Evolutionary conservation across 352 stramenopile genomes (phyloP).

Genomic region (Phytophthora hybrid): DNA sequence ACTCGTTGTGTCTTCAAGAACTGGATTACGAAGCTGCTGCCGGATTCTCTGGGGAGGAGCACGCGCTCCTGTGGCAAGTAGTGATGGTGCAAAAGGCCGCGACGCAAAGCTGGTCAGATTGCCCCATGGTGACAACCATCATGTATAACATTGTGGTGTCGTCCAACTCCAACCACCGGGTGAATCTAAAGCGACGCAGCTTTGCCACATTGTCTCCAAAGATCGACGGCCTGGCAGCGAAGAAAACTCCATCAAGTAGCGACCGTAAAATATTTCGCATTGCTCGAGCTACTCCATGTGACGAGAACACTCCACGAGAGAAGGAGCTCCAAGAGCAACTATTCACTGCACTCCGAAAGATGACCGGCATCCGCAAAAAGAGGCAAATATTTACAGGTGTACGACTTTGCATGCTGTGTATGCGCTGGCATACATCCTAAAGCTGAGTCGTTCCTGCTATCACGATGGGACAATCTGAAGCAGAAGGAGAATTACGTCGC

Average conservation of each 20-base stretch:
- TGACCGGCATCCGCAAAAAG: not conserved
- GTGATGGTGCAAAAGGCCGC: not conserved
- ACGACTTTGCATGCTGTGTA: constrained; percentile 11
- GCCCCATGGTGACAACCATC: constrained; percentile 5
- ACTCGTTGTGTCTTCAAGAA: constrained; percentile 4
- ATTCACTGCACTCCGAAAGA: not conserved
- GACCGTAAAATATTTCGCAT: too few species aligned
- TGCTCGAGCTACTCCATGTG: not conserved
- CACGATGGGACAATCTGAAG: constrained; percentile 8
- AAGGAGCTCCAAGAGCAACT: constrained; percentile 6
- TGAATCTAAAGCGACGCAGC: not conserved
- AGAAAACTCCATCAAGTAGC: not conserved
- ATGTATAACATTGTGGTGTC: constrained; percentile 9
- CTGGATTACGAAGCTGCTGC: constrained; percentile 3
- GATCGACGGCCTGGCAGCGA: not conserved
- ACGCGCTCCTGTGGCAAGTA: not conserved
- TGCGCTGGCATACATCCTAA: constrained; percentile 4
- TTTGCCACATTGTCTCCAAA: not conserved
- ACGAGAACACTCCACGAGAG: not conserved
- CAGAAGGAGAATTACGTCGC: not conserved
- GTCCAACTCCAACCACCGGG: constrained; percentile 1
- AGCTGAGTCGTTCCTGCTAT: not conserved
- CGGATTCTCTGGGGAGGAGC: not conserved
- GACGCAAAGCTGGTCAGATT: not conserved
- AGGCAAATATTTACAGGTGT: constrained; percentile 1